phyloP scores from a whole-genome alignment of 2,329 filamentous ascomycete species.

The Diaporthe citriasiana region DNA sequence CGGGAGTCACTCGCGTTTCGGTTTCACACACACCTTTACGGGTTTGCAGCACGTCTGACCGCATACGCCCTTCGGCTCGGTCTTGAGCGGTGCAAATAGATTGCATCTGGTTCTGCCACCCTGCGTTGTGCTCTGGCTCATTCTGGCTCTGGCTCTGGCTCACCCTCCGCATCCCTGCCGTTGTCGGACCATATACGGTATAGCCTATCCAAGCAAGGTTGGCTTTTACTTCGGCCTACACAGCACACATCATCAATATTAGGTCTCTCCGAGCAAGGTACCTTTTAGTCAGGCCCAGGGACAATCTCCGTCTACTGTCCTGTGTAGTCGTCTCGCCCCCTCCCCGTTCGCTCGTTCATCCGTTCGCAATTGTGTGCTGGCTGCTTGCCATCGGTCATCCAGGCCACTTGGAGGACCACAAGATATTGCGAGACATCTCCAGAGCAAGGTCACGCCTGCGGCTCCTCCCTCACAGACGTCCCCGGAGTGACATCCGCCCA shows the following conservation, averaged over 20 bases:
- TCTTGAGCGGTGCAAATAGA: conserved; percentile 8
- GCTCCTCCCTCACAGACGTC: conserved; percentile 23
- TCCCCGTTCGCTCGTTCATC: conserved; percentile 7
- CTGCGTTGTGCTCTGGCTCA: background rate
- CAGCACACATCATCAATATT: conserved; percentile 10
- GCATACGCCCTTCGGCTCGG: conserved; percentile 9
- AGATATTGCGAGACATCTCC: conserved; percentile 9
- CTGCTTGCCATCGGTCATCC: conserved; percentile 35
- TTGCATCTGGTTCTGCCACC: conserved; percentile 2
- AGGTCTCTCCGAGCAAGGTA: conserved; percentile 11
- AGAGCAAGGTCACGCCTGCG: conserved; percentile 40
- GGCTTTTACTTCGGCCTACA: conserved; percentile 17
- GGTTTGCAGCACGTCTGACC: conserved; percentile 28
- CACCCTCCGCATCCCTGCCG: background rate
- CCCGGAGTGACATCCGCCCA: conserved; percentile 34
- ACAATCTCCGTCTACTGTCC: conserved; percentile 12
- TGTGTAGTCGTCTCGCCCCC: background rate
- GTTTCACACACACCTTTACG: background rate
- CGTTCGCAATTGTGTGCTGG: conserved; percentile 27
- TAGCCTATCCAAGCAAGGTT: conserved; percentile 24
- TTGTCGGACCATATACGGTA: conserved; percentile 1
- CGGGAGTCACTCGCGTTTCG: conserved; percentile 22
- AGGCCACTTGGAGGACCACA: conserved; percentile 10
- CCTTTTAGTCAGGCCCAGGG: conserved; percentile 5
- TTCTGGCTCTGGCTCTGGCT: background rate